These are phyloP conservation scores for Ramaria sp. DNA, from an alignment of 768 basidiomycete genomes.

Conservation along the genomic window DNA sequence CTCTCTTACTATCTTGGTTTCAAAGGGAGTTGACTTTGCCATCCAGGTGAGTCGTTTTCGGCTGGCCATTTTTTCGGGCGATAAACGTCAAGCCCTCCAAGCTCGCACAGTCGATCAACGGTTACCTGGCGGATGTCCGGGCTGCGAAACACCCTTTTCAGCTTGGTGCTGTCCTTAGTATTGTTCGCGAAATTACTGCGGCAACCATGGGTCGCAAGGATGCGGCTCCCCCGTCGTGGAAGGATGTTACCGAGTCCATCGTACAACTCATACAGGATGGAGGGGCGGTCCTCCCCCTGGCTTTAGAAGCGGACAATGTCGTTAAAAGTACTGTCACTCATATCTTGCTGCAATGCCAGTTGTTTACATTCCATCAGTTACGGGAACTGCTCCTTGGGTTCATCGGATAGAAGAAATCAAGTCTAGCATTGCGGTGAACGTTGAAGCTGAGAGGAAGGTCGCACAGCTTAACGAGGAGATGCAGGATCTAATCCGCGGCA, in stretches of 20 bases:
- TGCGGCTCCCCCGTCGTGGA: slow-evolving; percentile 63
- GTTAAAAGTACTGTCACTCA: slow-evolving; percentile 45
- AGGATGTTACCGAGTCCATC: slow-evolving; percentile 61
- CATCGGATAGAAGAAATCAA: slow-evolving; percentile 74
- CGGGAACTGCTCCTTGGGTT: slow-evolving; percentile 78
- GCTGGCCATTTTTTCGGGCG: background rate
- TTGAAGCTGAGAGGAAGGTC: slow-evolving; percentile 87
- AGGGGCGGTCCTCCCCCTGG: slow-evolving; percentile 54
- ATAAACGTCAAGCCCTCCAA: slow-evolving; percentile 20
- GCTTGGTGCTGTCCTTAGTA: slow-evolving; percentile 53
- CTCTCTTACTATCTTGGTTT: slow-evolving; percentile 56
- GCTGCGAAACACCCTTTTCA: slow-evolving; percentile 70
- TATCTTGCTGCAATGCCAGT: background rate
- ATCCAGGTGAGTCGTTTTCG: slow-evolving; percentile 50
- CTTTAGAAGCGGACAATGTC: slow-evolving; percentile 66
- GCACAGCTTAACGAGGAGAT: slow-evolving; percentile 82
- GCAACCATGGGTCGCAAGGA: slow-evolving; percentile 59
- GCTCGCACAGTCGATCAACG: slow-evolving; percentile 86
- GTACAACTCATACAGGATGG: slow-evolving; percentile 61
- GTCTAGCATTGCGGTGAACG: slow-evolving; percentile 69
- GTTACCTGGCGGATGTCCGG: slow-evolving; percentile 75
- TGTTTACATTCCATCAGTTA: slow-evolving; percentile 31
- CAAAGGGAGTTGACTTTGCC: slow-evolving; percentile 83
- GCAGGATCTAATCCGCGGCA: slow-evolving; percentile 71
- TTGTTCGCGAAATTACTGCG: slow-evolving; percentile 63